Evolutionary conservation across 352 stramenopile genomes (phyloP), one percentile per base, ranked within the genome.

Genomic region (Globisporangium parvum): DNA sequence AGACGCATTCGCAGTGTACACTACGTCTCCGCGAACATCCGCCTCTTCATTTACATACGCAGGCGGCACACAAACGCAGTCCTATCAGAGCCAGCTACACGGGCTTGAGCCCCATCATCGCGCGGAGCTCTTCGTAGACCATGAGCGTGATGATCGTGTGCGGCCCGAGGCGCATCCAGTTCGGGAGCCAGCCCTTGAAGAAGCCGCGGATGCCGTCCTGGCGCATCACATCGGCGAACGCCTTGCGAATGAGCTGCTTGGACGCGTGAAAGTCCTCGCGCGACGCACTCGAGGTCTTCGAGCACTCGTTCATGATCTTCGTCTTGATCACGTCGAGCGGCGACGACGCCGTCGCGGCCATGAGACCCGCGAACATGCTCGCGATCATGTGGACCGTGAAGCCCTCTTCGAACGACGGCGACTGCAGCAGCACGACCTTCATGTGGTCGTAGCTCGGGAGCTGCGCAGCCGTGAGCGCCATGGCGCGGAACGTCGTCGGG

Each of bases 251-350:
- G 47, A 83, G 57, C 48, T 70, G 33, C n/a, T 23, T 67, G 53
- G 60, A 69, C 28, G 65, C 65, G 31, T 66, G 67, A 47, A 70
- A 70, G 18, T 73, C 53, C 15, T 65, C 23, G 23, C 62, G 53
- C 28, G 62, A 69, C 37, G 62, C 70, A 18, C n/a, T 21, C 42
- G 69, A 66, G 17, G 70, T 84, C 48, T 70, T 70, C 39, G 74
- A 70, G 56, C 65, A 70, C 50, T 86, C 74, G 60, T 88, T 83
- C 82, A 91, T 91, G 64, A 94, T 86, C 61, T 89, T 83, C 21
- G 77, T 91, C 75, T 94, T 94, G 67, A 91, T 77, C 24, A 88
- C 81, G 66, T 94, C 84, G 20, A 90, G 55, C 14, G 84, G 84
- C 8, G 80, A 88, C 24, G 84, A 91, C 18, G 75, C 69, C 14